Evolutionary conservation across 164 flowering plant genomes (phyloP), one percentile per base, ranked within the genome.

Genomic region (Nymphaea thermarum): DNA sequence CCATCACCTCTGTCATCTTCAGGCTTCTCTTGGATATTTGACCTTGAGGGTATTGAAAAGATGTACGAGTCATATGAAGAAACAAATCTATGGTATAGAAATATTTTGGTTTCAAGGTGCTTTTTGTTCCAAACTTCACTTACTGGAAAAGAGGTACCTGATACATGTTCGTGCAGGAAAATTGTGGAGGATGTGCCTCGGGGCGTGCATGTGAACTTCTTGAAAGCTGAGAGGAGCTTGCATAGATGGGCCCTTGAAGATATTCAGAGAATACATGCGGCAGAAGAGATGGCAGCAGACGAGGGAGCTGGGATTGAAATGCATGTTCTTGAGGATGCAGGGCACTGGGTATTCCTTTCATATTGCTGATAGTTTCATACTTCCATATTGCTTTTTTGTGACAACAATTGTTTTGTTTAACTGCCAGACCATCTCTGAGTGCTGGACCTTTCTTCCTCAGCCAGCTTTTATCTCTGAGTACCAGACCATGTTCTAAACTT

Each of bases 241-340:
- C 98, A 93, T 68, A 74, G 98, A 42, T 93, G 98, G 98, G 96
- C 98, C 7, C 88, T 90, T 70, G 94, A 84, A 81, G 98, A 93
- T 79, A 75, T 90, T 64, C 92, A 75, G 79, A 80, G 98, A 70
- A 93, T 93, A 65, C 98, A 89, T 77, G 86, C 88, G 68, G 96
- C 98, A 53, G 98, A 93, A 73, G 88, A 88, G 79, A 66, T 83
- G 66, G 97, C 98, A 62, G 75, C 77, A 63, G 89, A 88, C 47
- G 97, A 87, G 72, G 97, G 97, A 68, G 97, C 82, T 66, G 97
- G 91, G 57, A 96, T 91, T 75, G 82, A 91, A 75, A 91, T 93
- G 96, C 98, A 93, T 72, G 96, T 91, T 65, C 97, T 93, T 68
- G 94, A 93, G 83, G 98, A 91, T 81, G 92, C 98, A 70, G 98